A percentile compares a stretch with the other conserved stretches of the same genome.
phyloP scores from a whole-genome alignment of 257 asterid species.

The Primulina eburnea region DNA sequence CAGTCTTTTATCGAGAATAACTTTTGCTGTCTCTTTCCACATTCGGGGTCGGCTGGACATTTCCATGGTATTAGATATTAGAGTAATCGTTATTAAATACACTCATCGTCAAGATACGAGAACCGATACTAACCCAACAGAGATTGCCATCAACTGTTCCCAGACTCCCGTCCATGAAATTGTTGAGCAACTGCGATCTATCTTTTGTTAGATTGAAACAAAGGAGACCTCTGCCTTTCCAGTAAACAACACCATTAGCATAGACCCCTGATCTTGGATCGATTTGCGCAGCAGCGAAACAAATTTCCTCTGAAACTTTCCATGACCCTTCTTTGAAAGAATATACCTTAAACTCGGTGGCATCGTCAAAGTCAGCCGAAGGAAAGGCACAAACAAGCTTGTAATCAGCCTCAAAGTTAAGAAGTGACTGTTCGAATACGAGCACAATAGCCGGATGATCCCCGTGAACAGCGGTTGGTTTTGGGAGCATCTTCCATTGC shows the following conservation, averaged over 20 bases:
- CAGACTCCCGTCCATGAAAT: neutral
- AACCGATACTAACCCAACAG: constrained; percentile 21
- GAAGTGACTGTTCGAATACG: constrained; percentile 44
- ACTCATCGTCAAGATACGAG: neutral
- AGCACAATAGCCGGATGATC: constrained; percentile 32
- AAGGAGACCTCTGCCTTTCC: constrained; percentile 29
- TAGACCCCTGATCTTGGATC: constrained; percentile 35
- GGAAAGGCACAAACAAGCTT: constrained; percentile 44
- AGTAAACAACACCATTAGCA: constrained; percentile 41
- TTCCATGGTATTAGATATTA: constrained; percentile 37
- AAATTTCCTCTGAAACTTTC: constrained; percentile 47
- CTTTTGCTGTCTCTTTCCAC: too few species aligned
- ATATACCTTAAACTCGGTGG: constrained; percentile 52
- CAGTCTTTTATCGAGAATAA: too few species aligned
- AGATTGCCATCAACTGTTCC: constrained; percentile 44
- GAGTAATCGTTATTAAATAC: constrained; percentile 31
- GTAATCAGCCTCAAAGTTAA: constrained; percentile 45
- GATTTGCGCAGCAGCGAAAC: constrained; percentile 25
- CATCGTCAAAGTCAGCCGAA: constrained; percentile 50
- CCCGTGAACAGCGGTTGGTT: constrained; percentile 48
- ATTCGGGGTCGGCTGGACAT: constrained; percentile 18
- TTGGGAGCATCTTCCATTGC: constrained; percentile 48
- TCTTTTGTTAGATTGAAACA: constrained; percentile 43
- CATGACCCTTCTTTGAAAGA: constrained; percentile 44
- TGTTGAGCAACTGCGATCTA: constrained; percentile 32